Conservation (phyloP, 2,329 filamentous ascomycete genomes). For the Grosmannia clavigera region DNA sequence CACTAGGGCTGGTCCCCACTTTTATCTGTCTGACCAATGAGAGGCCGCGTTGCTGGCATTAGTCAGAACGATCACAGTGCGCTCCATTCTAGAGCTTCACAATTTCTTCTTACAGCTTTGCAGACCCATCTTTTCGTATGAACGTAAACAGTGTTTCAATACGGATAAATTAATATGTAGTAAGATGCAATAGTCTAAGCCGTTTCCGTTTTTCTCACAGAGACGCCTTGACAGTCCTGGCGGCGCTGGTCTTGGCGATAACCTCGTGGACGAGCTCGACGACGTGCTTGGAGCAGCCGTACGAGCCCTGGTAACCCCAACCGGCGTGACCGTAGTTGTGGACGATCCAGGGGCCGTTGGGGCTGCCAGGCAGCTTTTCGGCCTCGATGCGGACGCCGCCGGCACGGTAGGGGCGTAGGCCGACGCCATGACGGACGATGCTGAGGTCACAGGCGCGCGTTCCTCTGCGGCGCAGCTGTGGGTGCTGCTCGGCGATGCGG, state of each 20-base stretch:
- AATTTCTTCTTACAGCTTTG: no score
- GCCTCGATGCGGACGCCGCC: constrained; percentile 66
- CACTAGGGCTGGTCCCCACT: no score
- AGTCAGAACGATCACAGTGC: no score
- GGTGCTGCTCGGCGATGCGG: constrained; percentile 53
- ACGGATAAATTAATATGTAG: no score
- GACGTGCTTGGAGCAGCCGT: constrained; percentile 57
- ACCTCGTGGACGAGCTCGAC: constrained; percentile 57
- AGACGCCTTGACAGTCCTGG: background rate
- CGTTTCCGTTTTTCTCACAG: background rate
- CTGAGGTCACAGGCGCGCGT: constrained; percentile 62
- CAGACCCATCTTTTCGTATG: no score
- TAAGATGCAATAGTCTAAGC: background rate
- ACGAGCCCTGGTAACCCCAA: constrained; percentile 61
- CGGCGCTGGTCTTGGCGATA: constrained; percentile 10
- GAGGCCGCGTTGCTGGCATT: no score
- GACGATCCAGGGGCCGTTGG: constrained; percentile 42
- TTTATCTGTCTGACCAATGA: no score
- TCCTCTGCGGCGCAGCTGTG: constrained; percentile 41
- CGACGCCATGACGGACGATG: constrained; percentile 71
- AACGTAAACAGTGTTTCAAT: no score
- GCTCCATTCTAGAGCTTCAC: no score
- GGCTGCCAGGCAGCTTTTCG: constrained; percentile 37
- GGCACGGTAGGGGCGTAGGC: constrained; percentile 61
- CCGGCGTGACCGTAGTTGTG: constrained; percentile 74